phyloP scores from a whole-genome alignment of 2,329 filamentous ascomycete genomes.

The Boeremia exigua region DNA sequence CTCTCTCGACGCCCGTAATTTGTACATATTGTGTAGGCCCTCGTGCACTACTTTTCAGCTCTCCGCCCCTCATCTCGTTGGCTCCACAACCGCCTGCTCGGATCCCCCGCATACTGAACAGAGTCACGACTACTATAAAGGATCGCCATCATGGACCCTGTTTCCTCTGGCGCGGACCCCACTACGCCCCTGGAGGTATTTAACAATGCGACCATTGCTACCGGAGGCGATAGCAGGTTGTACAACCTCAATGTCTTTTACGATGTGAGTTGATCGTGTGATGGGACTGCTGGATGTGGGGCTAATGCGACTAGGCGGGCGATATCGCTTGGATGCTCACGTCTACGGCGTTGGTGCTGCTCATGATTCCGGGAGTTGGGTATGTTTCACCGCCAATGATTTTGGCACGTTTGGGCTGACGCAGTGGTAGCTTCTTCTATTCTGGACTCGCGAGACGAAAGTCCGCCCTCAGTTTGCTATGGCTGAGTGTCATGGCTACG shows the following conservation, averaged over 20 bases:
- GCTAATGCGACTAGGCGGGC: conserved; percentile 65
- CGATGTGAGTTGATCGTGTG: conserved; percentile 60
- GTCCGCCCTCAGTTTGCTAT: conserved; percentile 84
- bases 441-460: conserved; percentile 87
- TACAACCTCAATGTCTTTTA: conserved; percentile 86
- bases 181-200: conserved; percentile 44
- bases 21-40: conserved; percentile 7
- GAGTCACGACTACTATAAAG: neutral
- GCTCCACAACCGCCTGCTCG: neutral
- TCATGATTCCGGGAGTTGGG: conserved; percentile 93
- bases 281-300: conserved; percentile 21
- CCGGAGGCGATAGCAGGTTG: conserved; percentile 70
- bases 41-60: neutral
- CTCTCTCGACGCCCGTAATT: conserved; percentile 21
- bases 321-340: conserved; percentile 83
- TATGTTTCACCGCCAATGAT: conserved; percentile 43
- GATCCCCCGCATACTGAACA: neutral
- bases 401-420: neutral
- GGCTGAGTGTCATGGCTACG: conserved; percentile 81
- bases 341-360: conserved; percentile 77
- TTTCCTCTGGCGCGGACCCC: conserved; percentile 33
- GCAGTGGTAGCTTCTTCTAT: conserved; percentile 77
- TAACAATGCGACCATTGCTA: conserved; percentile 65
- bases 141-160: conserved; percentile 36
- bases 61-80: neutral